Conservation (phyloP, 148 eudicot species). For the Persicaria maculosa region DNA sequence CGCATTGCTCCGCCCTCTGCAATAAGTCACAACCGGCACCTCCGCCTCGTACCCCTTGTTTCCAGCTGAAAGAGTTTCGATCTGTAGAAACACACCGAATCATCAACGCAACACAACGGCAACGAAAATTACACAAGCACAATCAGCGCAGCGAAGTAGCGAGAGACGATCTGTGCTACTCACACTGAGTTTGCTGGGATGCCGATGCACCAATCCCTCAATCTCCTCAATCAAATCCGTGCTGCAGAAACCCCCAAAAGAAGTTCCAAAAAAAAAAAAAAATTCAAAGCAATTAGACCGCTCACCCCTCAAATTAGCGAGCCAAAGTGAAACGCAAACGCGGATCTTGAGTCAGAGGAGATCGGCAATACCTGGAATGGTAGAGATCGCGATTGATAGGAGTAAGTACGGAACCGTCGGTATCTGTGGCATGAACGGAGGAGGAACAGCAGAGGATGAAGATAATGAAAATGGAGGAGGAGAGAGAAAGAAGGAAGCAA, state of each 20-base stretch:
- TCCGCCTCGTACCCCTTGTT: slow-evolving; percentile 74
- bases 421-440: slow-evolving; percentile 26
- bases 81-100: slow-evolving; percentile 35
- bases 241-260: slow-evolving; percentile 31
- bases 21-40: slow-evolving; percentile 66
- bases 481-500: slow-evolving; percentile 4
- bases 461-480: slow-evolving; percentile 24
- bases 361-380: slow-evolving; percentile 49
- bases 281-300: neutral
- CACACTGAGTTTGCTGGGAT: slow-evolving; percentile 65
- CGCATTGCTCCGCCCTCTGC: slow-evolving; percentile 45
- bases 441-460: slow-evolving; percentile 16
- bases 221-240: slow-evolving; percentile 71
- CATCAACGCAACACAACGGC: neutral
- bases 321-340: neutral
- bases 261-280: neutral
- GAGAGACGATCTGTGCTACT: slow-evolving; percentile 17
- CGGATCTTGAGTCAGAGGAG: neutral
- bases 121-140: neutral
- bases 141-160: neutral
- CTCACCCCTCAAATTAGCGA: neutral
- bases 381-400: slow-evolving; percentile 93
- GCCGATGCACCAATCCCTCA: slow-evolving; percentile 71
- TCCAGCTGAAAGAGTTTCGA: slow-evolving; percentile 57
- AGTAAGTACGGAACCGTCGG: slow-evolving; percentile 31